Evolutionary conservation across 768 basidiomycete species (phyloP), one percentile per base, ranked within the genome.

Genomic region (Cyclocybe cylindracea): DNA sequence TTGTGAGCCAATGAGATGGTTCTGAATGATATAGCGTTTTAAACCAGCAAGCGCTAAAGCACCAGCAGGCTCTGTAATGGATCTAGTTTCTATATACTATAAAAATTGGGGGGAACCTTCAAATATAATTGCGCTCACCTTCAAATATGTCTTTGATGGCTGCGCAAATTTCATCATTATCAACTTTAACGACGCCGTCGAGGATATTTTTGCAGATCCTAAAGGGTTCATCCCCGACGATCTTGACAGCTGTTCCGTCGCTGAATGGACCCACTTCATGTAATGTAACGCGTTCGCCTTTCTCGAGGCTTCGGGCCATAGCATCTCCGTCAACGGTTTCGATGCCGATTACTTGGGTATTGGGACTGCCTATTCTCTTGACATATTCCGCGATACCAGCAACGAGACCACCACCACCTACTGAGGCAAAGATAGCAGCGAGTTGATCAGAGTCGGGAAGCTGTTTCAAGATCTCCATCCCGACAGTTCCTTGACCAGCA

Each of bases 111-210:
- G n/a, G 43, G 5, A 44, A 51, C 16, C 6, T 34, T 44, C 6
- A 55, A 38, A 5, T 29, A 13, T 46, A 16, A 13, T 34, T 29
- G 4, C n/a, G 35, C 75, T 52, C 55, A 92, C 96, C 96, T 75
- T 98, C 94, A 63, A 98, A 99, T 31, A 98, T 89, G 62, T 99
- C 97, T 72, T 98, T 98, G 73, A 98, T 98, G 5, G 94, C 94
- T 6, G 97, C 97, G 65, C 97, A 99, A 40, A 99, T 85, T 67
- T 96, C 96, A 65, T 99, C 97, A 56, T 97, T 98, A 64, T 91
- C 84, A 31, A 89, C 91, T 62, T 87, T 82, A 44, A 94, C 84
- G 33, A 98, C 71, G 2, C 82, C 85, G 59, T 98, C 94, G 14
- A 98, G 70, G 35, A 91, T 76, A 42, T 88, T 77, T 67, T 89